A percentile compares a stretch with the other conserved stretches of the same genome.
These are phyloP conservation scores for Fusarium decemcellulare DNA, from an alignment of 2,329 filamentous ascomycete species.

Conservation along the genomic window DNA sequence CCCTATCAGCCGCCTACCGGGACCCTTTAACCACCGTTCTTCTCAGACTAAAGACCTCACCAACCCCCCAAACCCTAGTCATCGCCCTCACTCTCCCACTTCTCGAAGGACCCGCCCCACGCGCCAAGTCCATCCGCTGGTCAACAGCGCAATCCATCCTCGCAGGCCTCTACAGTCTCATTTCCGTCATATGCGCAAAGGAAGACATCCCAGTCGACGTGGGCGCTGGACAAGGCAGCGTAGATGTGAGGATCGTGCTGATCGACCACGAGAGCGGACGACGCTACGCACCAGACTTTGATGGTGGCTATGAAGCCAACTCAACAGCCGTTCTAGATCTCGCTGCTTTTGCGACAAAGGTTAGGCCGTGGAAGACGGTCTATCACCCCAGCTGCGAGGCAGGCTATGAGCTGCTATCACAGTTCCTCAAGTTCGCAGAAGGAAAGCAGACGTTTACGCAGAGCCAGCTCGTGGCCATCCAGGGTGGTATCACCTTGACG, in stretches of 20 bases:
- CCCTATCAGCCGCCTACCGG: constrained; percentile 72
- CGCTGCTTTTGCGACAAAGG: constrained; percentile 64
- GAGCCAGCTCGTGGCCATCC: constrained; percentile 65
- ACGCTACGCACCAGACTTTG: constrained; percentile 50
- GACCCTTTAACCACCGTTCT: constrained; percentile 70
- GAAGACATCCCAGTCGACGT: constrained; percentile 72
- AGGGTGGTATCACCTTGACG: constrained; percentile 65
- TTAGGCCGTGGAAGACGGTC: constrained; percentile 74
- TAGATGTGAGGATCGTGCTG: constrained; percentile 83
- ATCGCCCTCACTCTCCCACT: constrained; percentile 75
- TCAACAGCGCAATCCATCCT: constrained; percentile 79
- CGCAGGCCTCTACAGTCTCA: constrained; percentile 82
- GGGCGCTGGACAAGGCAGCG: constrained; percentile 69
- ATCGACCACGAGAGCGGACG: constrained; percentile 70
- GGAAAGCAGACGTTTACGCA: constrained; percentile 62
- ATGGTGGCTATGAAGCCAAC: constrained; percentile 58
- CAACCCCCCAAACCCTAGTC: constrained; percentile 57
- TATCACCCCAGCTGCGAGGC: constrained; percentile 77
- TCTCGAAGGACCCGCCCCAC: constrained; percentile 64
- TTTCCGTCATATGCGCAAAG: constrained; percentile 79
- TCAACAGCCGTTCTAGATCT: constrained; percentile 65
- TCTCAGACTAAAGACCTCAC: constrained; percentile 57
- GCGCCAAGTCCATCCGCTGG: constrained; percentile 69
- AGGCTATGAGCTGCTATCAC: constrained; percentile 70
- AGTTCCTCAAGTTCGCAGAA: constrained; percentile 64